phyloP scores from a whole-genome alignment of 345 rosid species.

The Aegle marmelos region DNA sequence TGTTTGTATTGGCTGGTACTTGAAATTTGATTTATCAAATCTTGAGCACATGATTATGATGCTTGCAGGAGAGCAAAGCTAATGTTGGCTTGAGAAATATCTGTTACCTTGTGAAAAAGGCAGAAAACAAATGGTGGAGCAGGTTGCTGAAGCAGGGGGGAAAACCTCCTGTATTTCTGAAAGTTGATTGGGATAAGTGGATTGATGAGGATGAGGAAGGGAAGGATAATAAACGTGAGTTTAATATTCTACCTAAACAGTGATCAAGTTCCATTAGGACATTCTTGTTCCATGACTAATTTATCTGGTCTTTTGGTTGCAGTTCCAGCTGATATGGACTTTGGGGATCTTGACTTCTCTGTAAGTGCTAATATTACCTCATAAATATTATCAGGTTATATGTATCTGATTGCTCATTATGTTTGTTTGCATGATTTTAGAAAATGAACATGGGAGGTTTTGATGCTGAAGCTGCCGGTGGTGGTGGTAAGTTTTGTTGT shows the following conservation, averaged over 20 bases:
- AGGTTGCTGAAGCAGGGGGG: constrained; percentile 45
- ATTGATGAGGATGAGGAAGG: constrained; percentile 62
- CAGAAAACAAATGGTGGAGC: constrained; percentile 57
- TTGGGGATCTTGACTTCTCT: constrained; percentile 42
- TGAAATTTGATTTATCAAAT: background rate
- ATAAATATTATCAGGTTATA: background rate
- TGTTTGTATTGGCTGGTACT: background rate
- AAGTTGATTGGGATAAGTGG: constrained; percentile 69
- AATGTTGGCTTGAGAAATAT: constrained; percentile 39
- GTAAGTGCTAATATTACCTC: constrained; percentile 18
- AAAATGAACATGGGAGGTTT: constrained; percentile 24
- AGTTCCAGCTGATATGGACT: constrained; percentile 32
- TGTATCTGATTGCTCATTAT: background rate
- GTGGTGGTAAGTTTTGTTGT: constrained; percentile 26
- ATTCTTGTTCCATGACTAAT: constrained; percentile 6
- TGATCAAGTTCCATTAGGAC: background rate
- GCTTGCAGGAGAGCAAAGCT: constrained; percentile 52
- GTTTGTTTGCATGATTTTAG: constrained; percentile 15
- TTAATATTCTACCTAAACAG: background rate
- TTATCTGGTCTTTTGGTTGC: constrained; percentile 4
- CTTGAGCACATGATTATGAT: background rate
- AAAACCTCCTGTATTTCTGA: constrained; percentile 45
- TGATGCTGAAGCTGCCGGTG: constrained; percentile 15
- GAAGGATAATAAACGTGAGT: constrained; percentile 24
- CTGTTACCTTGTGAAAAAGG: constrained; percentile 47